These are phyloP conservation scores for Batkoa obscura DNA, from an alignment of 371 early-diverging fungal species.

Conservation along the genomic window DNA sequence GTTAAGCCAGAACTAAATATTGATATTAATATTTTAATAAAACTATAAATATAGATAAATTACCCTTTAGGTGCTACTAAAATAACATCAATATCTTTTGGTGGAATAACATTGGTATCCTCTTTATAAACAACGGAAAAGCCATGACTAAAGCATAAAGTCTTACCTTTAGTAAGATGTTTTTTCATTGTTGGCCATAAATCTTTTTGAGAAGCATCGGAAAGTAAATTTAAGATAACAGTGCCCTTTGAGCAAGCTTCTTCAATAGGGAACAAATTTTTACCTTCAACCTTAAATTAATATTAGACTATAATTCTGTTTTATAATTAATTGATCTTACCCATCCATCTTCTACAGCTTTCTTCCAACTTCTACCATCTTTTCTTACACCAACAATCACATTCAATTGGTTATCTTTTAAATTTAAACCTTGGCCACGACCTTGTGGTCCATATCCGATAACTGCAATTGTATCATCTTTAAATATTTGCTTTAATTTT, in stretches of 20 bases:
- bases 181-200: conserved; percentile 81
- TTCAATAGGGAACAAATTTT: conserved; percentile 84
- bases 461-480: conserved; percentile 76
- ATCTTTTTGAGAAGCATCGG: conserved; percentile 89
- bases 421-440: conserved; percentile 88
- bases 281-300: conserved; percentile 60
- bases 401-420: conserved; percentile 89
- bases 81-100: conserved; percentile 85
- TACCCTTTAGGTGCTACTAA: conserved; percentile 87
- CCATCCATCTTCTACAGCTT: conserved; percentile 91
- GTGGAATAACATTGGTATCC: conserved; percentile 78
- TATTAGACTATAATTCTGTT: background rate
- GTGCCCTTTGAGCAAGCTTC: conserved; percentile 81
- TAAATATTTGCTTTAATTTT: conserved; percentile 79
- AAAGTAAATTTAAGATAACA: conserved; percentile 87
- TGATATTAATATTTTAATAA: background rate
- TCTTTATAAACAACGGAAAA: conserved; percentile 88
- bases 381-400: conserved; percentile 91
- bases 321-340: conserved; percentile 10
- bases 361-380: conserved; percentile 76
- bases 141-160: conserved; percentile 95
- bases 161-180: conserved; percentile 87
- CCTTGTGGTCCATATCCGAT: conserved; percentile 97
- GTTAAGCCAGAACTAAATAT: conserved; percentile 68
- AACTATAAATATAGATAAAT: background rate